phyloP scores from a whole-genome alignment of 495 filamentous ascomycete genomes.

The Evernia prunastri region DNA sequence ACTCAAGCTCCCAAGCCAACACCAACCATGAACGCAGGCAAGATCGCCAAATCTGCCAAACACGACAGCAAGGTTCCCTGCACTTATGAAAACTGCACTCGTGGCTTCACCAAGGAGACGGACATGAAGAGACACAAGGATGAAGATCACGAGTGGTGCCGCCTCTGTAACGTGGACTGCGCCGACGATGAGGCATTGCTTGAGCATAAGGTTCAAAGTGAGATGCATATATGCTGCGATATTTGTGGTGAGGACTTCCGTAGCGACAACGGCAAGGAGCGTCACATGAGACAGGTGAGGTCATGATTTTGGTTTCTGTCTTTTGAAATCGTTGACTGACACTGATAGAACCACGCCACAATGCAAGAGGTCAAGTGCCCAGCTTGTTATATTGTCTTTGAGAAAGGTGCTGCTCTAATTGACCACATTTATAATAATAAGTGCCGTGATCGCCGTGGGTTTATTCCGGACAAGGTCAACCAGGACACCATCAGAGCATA shows the following conservation, averaged over 20 bases:
- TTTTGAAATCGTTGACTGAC: not conserved
- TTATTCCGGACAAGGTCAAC: not conserved
- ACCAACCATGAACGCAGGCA: constrained; percentile 17
- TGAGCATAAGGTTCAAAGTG: constrained; percentile 37
- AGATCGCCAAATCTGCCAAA: constrained; percentile 15
- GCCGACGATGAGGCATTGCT: constrained; percentile 36
- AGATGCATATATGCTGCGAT: constrained; percentile 43
- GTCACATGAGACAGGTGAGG: constrained; percentile 43
- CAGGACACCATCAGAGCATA: constrained; percentile 10
- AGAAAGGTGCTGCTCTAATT: constrained; percentile 39
- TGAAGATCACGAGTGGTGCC: constrained; percentile 44
- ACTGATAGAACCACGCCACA: constrained; percentile 34
- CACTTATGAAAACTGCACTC: constrained; percentile 53
- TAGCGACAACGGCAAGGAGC: constrained; percentile 39
- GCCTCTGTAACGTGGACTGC: constrained; percentile 45
- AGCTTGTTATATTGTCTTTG: constrained; percentile 41
- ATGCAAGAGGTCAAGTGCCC: constrained; percentile 41
- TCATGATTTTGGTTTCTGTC: not conserved
- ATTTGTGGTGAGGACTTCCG: constrained; percentile 48
- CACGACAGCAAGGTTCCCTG: constrained; percentile 44
- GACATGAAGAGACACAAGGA: constrained; percentile 46
- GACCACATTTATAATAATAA: constrained; percentile 47
- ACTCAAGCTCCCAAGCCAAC: not conserved
- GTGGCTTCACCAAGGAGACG: constrained; percentile 47
- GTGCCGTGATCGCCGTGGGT: constrained; percentile 29